A percentile compares a stretch with the other conserved stretches of the same genome.
Conservation (phyloP, 2,329 filamentous ascomycete genomes). For the Davidsoniella virescens region DNA sequence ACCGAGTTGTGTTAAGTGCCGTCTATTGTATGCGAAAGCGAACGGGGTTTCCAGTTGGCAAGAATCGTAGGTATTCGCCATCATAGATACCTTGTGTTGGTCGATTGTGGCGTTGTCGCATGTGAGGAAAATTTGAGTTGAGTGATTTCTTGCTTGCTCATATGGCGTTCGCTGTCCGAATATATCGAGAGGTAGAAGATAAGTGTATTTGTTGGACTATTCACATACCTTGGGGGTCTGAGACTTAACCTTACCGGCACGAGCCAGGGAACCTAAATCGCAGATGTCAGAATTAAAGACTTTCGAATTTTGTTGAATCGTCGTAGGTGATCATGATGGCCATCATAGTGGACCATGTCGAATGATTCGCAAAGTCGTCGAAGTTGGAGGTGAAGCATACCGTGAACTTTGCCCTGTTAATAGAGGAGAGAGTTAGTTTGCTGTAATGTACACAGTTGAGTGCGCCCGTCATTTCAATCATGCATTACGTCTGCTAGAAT, state of each 20-base stretch:
- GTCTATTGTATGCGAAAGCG: no score
- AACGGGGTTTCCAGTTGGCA: no score
- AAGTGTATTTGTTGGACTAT: not conserved
- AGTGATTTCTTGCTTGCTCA: not conserved
- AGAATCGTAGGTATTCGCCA: no score
- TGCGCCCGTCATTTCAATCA: no score
- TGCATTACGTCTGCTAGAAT: no score
- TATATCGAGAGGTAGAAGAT: not conserved
- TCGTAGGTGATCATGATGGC: not conserved
- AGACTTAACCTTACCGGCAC: conserved; percentile 94
- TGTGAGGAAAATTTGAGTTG: not conserved
- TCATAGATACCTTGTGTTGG: not conserved
- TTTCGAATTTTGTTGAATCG: no score
- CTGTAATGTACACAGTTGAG: not conserved
- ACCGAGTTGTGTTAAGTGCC: no score
- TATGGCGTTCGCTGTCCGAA: not conserved
- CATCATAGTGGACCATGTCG: not conserved
- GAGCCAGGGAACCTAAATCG: conserved; percentile 39
- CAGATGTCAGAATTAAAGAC: conserved; percentile 4
- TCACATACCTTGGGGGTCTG: conserved; percentile 72
- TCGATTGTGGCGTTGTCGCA: not conserved
- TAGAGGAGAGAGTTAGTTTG: conserved; percentile 4
- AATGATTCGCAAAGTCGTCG: not conserved
- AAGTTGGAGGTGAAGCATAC: conserved; percentile 4
- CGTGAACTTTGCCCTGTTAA: conserved; percentile 15